phyloP scores from a whole-genome alignment of 805 yeast genomes.

The Yamadazyma phyllophila region DNA sequence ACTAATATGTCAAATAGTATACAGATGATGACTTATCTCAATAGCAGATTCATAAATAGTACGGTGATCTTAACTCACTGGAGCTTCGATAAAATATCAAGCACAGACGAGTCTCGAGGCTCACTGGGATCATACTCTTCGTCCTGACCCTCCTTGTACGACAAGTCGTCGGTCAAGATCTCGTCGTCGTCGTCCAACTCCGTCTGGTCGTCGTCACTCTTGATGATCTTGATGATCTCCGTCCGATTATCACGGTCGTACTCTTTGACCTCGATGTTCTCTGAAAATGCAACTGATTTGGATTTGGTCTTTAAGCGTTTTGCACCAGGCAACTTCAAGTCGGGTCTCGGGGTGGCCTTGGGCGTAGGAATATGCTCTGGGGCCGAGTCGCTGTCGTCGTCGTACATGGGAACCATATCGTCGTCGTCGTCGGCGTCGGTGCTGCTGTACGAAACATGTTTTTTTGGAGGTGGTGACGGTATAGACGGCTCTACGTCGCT shows the following conservation, averaged over 20 bases:
- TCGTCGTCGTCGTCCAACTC: slow-evolving; percentile 16
- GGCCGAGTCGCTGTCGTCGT: slow-evolving; percentile 16
- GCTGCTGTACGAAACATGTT: neutral
- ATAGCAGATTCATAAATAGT: too few species aligned
- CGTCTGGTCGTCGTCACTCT: slow-evolving; percentile 21
- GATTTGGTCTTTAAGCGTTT: slow-evolving; percentile 19
- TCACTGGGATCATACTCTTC: slow-evolving; percentile 16
- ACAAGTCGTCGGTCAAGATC: too few species aligned
- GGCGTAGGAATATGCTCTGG: slow-evolving; percentile 8
- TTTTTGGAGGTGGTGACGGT: neutral
- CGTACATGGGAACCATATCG: slow-evolving; percentile 23
- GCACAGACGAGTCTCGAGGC: slow-evolving; percentile 16
- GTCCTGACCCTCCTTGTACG: slow-evolving; percentile 9
- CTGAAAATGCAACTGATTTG: slow-evolving; percentile 42
- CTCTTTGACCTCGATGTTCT: slow-evolving; percentile 41
- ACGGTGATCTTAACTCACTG: too few species aligned
- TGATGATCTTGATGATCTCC: slow-evolving; percentile 20
- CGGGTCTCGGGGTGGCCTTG: slow-evolving; percentile 1
- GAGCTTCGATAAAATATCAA: slow-evolving; percentile 33
- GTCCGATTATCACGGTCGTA: slow-evolving; percentile 37
- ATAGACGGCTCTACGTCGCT: slow-evolving; percentile 2
- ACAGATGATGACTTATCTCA: too few species aligned
- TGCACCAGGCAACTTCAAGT: slow-evolving; percentile 6
- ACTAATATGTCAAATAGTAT: too few species aligned
- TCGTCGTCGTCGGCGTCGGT: slow-evolving; percentile 21